A percentile compares a stretch with the other conserved stretches of the same genome.
Conservation (phyloP, 2,329 filamentous ascomycete genomes). For the Diatrype stigma region DNA sequence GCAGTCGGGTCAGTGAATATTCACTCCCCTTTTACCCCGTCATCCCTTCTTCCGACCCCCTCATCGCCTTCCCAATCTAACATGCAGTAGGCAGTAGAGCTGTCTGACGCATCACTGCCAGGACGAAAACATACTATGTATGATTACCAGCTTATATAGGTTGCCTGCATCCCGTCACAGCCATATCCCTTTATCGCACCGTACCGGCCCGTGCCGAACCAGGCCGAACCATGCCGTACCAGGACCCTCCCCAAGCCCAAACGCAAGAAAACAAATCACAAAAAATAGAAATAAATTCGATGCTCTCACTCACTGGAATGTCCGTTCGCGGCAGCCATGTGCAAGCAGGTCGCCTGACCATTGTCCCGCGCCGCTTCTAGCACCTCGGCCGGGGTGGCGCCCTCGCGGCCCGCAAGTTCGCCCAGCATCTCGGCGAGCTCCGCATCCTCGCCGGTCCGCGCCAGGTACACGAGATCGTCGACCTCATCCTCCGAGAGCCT, state of each 20-base stretch:
- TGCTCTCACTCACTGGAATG: conserved; percentile 60
- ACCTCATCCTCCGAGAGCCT: conserved; percentile 72
- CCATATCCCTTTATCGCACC: no score
- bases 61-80: conserved; percentile 25
- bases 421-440: conserved; percentile 61
- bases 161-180: no score
- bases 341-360: conserved; percentile 74
- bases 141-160: no score
- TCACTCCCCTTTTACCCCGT: neutral
- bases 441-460: conserved; percentile 70
- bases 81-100: neutral
- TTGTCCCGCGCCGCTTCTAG: conserved; percentile 68
- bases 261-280: conserved; percentile 1
- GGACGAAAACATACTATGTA: no score
- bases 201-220: no score
- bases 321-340: conserved; percentile 92
- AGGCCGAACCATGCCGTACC: neutral
- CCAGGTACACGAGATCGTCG: conserved; percentile 86
- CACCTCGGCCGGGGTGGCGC: conserved; percentile 56
- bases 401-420: conserved; percentile 58
- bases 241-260: neutral
- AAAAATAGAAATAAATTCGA: conserved; percentile 1
- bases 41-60: no score
- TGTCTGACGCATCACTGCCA: no score
- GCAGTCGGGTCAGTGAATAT: neutral